phyloP scores from a whole-genome alignment of 2,329 filamentous ascomycete genomes.

The Endocalyx cinctus region DNA sequence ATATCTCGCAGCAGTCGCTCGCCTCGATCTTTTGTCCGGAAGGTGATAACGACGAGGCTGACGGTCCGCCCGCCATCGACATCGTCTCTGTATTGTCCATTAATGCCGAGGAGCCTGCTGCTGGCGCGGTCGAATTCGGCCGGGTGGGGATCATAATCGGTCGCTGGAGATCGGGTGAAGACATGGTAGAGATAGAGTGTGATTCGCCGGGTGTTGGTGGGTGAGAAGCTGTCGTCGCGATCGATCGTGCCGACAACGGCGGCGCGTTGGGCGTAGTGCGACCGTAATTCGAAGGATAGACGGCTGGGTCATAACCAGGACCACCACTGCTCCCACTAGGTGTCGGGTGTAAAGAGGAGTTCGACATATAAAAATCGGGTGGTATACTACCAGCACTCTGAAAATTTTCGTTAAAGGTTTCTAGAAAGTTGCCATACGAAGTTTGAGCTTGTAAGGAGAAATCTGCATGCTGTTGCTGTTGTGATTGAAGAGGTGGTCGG shows the following conservation, averaged over 20 bases:
- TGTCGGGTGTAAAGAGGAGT: constrained; percentile 12
- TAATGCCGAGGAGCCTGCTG: too few species aligned
- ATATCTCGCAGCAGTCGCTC: constrained; percentile 44
- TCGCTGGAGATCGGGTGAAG: constrained; percentile 10
- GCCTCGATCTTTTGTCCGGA: constrained; percentile 35
- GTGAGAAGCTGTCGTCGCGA: constrained; percentile 6
- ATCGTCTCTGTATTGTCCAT: neutral
- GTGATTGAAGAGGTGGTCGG: constrained; percentile 13
- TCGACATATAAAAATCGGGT: too few species aligned
- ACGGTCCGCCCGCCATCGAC: constrained; percentile 9
- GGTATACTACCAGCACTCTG: too few species aligned
- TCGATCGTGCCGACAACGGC: constrained; percentile 7
- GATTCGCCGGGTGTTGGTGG: constrained; percentile 13
- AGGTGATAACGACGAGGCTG: constrained; percentile 12
- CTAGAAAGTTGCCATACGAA: constrained; percentile 13
- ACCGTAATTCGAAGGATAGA: constrained; percentile 12
- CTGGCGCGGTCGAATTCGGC: constrained; percentile 12
- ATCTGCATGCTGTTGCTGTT: too few species aligned
- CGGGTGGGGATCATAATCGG: constrained; percentile 7
- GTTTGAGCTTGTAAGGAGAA: constrained; percentile 5
- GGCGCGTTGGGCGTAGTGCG: constrained; percentile 4
- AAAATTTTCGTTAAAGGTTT: constrained; percentile 15
- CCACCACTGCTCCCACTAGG: constrained; percentile 2
- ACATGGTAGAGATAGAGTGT: constrained; percentile 13
- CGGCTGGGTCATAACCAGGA: constrained; percentile 9